Evolutionary conservation across 1,284 basidiomycete genomes (phyloP).

Genomic region (Cryptococcus sp.): DNA sequence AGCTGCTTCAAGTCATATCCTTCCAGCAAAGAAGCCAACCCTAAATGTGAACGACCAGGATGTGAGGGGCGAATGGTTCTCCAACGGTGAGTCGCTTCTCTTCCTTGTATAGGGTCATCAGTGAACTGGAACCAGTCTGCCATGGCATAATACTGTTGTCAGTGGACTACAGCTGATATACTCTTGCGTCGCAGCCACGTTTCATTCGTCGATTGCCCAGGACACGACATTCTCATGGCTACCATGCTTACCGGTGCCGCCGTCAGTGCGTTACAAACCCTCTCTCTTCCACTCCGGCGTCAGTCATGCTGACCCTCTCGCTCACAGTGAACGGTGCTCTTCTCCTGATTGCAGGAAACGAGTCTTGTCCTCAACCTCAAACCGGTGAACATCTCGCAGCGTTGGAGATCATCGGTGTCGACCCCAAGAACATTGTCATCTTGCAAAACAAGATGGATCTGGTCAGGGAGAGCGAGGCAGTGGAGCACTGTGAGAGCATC

Average conservation of each 20-base stretch:
- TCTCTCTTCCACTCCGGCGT: neutral
- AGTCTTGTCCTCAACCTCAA: slow-evolving; percentile 98
- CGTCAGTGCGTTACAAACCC: slow-evolving; percentile 62
- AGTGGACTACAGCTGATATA: neutral
- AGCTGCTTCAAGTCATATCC: slow-evolving; percentile 93
- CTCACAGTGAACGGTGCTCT: slow-evolving; percentile 85
- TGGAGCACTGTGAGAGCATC: slow-evolving; percentile 93
- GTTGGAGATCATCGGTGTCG: slow-evolving; percentile 95
- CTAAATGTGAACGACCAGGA: slow-evolving; percentile 88
- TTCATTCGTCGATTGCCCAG: slow-evolving; percentile 89
- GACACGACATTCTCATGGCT: slow-evolving; percentile 94
- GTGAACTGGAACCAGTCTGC: no score
- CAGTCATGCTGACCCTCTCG: slow-evolving; percentile 6
- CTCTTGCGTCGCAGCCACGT: slow-evolving; percentile 64
- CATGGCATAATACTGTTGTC: neutral
- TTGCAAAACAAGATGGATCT: slow-evolving; percentile 97
- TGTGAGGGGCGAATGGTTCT: slow-evolving; percentile 90
- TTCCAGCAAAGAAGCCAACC: slow-evolving; percentile 90
- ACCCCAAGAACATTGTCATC: slow-evolving; percentile 92
- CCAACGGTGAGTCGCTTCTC: slow-evolving; percentile 56
- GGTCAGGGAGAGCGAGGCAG: slow-evolving; percentile 85
- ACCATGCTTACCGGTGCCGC: slow-evolving; percentile 99
- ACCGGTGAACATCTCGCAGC: slow-evolving; percentile 98
- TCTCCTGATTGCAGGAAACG: slow-evolving; percentile 92
- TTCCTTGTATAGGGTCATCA: neutral